Conservation (phyloP, 2,329 filamentous ascomycete species). For the Tolypocladium sp. region DNA sequence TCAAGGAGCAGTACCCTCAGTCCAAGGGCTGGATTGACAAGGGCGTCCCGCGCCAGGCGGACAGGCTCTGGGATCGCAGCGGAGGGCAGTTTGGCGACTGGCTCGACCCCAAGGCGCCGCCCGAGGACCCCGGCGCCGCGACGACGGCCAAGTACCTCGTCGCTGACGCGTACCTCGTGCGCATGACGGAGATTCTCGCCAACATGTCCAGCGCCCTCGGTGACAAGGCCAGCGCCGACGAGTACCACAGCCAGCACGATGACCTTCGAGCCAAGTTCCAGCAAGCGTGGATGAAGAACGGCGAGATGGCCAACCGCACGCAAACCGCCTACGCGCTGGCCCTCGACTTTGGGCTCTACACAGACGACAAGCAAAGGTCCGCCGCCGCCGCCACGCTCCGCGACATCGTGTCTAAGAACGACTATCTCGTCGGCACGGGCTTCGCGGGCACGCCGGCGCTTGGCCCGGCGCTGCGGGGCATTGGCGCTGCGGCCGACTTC, state of each 20-base stretch:
- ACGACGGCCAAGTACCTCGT: neutral
- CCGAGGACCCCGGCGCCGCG: neutral
- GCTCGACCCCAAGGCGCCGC: neutral
- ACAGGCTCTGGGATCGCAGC: neutral
- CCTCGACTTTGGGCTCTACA: neutral
- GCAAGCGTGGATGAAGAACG: neutral
- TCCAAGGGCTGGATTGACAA: neutral
- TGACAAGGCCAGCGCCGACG: neutral
- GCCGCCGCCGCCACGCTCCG: constrained; percentile 17
- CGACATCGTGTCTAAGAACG: constrained; percentile 20
- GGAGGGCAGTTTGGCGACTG: neutral
- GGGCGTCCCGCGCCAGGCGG: neutral
- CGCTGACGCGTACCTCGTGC: neutral
- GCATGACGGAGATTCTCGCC: neutral
- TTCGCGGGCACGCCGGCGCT: constrained; percentile 35
- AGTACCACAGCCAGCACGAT: neutral
- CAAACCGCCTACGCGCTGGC: neutral
- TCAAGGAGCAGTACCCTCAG: neutral
- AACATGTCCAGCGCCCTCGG: neutral
- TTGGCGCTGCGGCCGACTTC: neutral
- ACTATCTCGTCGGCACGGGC: constrained; percentile 29
- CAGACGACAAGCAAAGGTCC: neutral
- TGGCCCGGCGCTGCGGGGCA: constrained; percentile 17
- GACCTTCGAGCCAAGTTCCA: neutral
- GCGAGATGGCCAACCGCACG: neutral